phyloP scores from a whole-genome alignment of 2,329 filamentous ascomycete genomes.

The Penicillium sp. region DNA sequence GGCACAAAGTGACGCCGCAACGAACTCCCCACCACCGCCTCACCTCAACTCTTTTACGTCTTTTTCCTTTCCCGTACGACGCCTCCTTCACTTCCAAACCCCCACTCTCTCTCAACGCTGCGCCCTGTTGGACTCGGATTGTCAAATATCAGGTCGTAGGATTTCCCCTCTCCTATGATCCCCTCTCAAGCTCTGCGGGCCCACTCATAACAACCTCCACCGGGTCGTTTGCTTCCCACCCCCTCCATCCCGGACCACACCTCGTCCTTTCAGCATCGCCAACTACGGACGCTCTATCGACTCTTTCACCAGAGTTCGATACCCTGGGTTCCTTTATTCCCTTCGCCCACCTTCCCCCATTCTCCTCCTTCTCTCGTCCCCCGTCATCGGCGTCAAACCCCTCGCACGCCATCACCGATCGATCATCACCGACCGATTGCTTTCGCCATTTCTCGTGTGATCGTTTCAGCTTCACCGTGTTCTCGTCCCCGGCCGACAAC shows the following conservation, averaged over 20 bases:
- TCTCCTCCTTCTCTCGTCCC: conserved; percentile 13
- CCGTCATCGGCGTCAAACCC: conserved; percentile 16
- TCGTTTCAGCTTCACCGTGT: background rate
- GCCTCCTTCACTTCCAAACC: background rate
- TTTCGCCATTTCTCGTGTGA: conserved; percentile 6
- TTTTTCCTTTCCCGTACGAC: conserved; percentile 8
- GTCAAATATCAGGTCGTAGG: background rate
- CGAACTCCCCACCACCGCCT: conserved; percentile 22
- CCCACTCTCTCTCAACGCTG: background rate
- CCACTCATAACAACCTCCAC: conserved; percentile 23
- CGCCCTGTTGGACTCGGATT: background rate
- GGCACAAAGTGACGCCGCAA: conserved; percentile 3
- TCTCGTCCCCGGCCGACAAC: conserved; percentile 13
- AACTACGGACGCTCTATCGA: conserved; percentile 11
- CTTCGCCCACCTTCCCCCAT: conserved; percentile 7
- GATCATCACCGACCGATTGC: conserved; percentile 9
- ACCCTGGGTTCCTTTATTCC: conserved; percentile 20
- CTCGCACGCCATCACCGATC: conserved; percentile 19
- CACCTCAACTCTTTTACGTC: conserved; percentile 15
- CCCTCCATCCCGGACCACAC: conserved; percentile 4
- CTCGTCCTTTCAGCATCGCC: conserved; percentile 5
- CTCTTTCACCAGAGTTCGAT: conserved; percentile 1
- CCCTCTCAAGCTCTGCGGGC: conserved; percentile 24
- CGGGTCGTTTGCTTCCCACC: conserved; percentile 15
- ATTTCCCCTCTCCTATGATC: conserved; percentile 18